Conservation (phyloP, 2,329 filamentous ascomycete genomes). For the Ceratocystis cacaofunesta region DNA sequence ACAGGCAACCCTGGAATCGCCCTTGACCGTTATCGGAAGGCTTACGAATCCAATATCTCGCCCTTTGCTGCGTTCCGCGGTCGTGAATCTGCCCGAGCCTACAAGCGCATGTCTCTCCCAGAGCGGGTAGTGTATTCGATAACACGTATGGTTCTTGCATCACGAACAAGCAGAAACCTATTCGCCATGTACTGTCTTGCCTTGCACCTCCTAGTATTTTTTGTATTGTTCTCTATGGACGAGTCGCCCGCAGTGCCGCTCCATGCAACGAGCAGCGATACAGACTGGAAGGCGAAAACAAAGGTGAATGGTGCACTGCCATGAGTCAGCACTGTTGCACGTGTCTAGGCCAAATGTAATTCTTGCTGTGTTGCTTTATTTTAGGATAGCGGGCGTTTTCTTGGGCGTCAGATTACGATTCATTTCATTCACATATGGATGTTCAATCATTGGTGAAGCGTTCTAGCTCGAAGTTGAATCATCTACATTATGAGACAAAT, state of each 20-base stretch:
- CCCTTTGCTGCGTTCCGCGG: slow-evolving; percentile 92
- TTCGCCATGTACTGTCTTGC: slow-evolving; percentile 87
- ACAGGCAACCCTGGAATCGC: slow-evolving; percentile 45
- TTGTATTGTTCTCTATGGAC: slow-evolving; percentile 49
- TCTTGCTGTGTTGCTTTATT: slow-evolving; percentile 7
- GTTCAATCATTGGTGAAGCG: background rate
- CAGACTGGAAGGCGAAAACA: slow-evolving; percentile 20
- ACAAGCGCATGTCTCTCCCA: slow-evolving; percentile 82
- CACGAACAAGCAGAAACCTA: slow-evolving; percentile 76
- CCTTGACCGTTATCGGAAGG: slow-evolving; percentile 73
- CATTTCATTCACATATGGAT: background rate
- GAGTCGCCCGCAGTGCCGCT: slow-evolving; percentile 36
- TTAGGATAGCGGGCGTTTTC: slow-evolving; percentile 9
- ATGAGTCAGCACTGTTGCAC: background rate
- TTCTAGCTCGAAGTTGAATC: background rate
- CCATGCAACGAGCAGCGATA: slow-evolving; percentile 31
- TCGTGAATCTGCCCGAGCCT: slow-evolving; percentile 79
- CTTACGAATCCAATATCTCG: slow-evolving; percentile 89
- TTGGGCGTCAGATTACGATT: background rate
- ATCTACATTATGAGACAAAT: background rate
- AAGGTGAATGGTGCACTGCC: slow-evolving; percentile 12
- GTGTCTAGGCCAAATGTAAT: background rate
- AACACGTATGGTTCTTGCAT: slow-evolving; percentile 80
- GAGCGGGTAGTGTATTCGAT: slow-evolving; percentile 83
- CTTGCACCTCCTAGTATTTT: slow-evolving; percentile 75